Conservation (phyloP, 306 rosid species). For the Prunus kanzakura region DNA sequence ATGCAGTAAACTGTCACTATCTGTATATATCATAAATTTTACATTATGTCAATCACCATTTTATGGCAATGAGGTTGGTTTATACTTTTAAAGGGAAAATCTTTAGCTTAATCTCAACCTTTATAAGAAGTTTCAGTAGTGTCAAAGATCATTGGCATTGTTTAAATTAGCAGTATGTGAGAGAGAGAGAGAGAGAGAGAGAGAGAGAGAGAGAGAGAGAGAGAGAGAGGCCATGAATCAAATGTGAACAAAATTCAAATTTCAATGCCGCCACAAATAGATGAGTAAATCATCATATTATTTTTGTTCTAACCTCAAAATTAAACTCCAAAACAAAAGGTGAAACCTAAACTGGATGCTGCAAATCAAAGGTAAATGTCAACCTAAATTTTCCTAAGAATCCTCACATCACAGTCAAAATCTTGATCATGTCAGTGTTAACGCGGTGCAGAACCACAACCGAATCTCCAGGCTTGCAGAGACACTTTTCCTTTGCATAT, state of each 20-base stretch:
- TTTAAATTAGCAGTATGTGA: too few relatives aligned
- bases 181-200: too few relatives aligned
- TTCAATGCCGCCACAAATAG: not conserved
- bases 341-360: not conserved
- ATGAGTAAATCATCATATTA: not conserved
- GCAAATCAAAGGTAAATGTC: not conserved
- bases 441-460: conserved; percentile 11
- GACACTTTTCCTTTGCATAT: not conserved
- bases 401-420: not conserved
- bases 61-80: too few relatives aligned
- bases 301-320: not conserved
- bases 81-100: too few relatives aligned
- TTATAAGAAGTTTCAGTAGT: too few relatives aligned
- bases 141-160: too few relatives aligned
- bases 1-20: too few relatives aligned
- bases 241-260: not conserved
- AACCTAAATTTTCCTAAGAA: not conserved
- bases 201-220: too few relatives aligned
- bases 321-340: not conserved
- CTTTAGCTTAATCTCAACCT: too few relatives aligned
- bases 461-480: conserved; percentile 6
- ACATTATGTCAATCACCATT: too few relatives aligned
- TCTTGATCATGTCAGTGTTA: not conserved
- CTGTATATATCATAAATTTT: too few relatives aligned
- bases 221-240: too few relatives aligned